Percentiles rank a stretch among this genome's conserved stretches.
Evolutionary conservation across 768 basidiomycete genomes (phyloP).

Genomic region (Tylopilus subfusipes): DNA sequence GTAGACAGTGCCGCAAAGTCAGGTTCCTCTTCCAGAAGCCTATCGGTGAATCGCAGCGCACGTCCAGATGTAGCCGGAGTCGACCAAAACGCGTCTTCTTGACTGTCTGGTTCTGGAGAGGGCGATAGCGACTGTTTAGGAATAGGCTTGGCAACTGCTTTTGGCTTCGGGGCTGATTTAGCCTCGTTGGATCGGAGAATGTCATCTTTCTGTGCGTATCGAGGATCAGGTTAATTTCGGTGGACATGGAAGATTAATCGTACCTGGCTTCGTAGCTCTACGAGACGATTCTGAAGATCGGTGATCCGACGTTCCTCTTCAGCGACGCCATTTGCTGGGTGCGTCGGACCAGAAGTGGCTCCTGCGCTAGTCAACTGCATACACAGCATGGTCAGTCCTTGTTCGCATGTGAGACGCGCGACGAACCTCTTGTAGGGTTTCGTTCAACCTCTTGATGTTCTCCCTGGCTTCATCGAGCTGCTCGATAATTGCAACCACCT

Average conservation of each 20-base stretch:
- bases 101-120: conserved; percentile 30
- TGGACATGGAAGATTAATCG: conserved; percentile 7
- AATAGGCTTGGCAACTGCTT: conserved; percentile 4
- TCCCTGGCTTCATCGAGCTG: conserved; percentile 36
- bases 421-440: conserved; percentile 41
- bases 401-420: conserved; percentile 1
- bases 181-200: conserved; percentile 24
- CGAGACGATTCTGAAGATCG: conserved; percentile 42
- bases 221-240: background rate
- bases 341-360: conserved; percentile 15
- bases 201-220: conserved; percentile 25
- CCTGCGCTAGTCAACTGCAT: conserved; percentile 17
- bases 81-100: conserved; percentile 62
- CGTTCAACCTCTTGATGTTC: conserved; percentile 35
- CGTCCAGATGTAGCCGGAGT: conserved; percentile 53
- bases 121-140: conserved; percentile 16
- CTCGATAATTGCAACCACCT: conserved; percentile 36
- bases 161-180: conserved; percentile 8
- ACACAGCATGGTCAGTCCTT: background rate
- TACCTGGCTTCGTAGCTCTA: conserved; percentile 40
- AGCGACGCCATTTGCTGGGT: conserved; percentile 29
- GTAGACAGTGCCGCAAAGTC: conserved; percentile 50
- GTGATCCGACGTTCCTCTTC: conserved; percentile 43
- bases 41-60: conserved; percentile 60
- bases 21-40: conserved; percentile 59